These are phyloP conservation scores for Knoxia roxburghii DNA, from an alignment of 257 asterid genomes.

Conservation along the genomic window DNA sequence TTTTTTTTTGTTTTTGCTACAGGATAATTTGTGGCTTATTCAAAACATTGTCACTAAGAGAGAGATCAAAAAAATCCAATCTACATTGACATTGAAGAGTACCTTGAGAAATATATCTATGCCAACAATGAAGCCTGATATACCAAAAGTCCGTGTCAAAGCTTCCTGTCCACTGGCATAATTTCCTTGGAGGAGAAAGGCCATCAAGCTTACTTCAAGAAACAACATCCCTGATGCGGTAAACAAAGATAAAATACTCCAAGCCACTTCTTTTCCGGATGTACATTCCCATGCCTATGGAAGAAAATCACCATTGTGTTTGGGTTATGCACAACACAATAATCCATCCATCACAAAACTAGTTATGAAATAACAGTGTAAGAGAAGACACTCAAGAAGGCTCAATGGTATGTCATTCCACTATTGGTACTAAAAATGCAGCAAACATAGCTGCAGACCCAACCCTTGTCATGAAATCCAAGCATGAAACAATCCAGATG, in stretches of 20 bases:
- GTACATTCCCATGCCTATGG: constrained; percentile 39
- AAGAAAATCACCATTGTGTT: background rate
- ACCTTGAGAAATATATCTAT: constrained; percentile 39
- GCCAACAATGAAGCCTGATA: constrained; percentile 37
- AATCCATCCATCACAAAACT: background rate
- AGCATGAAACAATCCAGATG: background rate
- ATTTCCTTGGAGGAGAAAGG: constrained; percentile 42
- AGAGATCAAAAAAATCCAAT: background rate
- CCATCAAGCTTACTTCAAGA: constrained; percentile 48
- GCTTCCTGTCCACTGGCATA: constrained; percentile 43
- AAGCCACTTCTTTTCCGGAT: constrained; percentile 29
- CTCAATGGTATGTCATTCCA: constrained; percentile 1
- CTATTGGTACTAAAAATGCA: background rate
- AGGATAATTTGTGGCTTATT: background rate
- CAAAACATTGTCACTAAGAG: background rate
- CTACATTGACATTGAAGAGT: background rate
- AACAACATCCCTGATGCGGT: constrained; percentile 40
- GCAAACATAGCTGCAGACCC: background rate
- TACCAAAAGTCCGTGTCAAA: constrained; percentile 35
- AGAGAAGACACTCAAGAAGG: background rate
- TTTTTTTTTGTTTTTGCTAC: background rate
- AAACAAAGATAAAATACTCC: constrained; percentile 37
- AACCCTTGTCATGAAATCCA: background rate
- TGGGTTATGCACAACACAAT: background rate
- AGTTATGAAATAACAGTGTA: background rate